phyloP scores from a whole-genome alignment of 768 basidiomycete genomes.

The Lactifluus piperatus region DNA sequence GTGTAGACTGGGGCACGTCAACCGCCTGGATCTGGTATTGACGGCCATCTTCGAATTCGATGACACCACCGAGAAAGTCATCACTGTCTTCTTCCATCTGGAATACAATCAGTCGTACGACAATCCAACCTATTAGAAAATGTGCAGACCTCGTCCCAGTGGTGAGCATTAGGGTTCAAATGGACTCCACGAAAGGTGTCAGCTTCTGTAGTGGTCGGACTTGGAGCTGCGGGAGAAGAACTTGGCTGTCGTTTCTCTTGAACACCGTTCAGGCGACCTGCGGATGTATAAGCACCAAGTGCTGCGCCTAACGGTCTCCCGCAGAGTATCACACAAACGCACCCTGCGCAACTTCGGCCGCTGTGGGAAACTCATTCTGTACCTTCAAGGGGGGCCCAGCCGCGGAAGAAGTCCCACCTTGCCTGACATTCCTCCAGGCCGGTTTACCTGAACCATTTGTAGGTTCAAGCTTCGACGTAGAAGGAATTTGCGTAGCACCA shows the following conservation, averaged over 20 bases:
- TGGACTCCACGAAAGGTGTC: conserved; percentile 94
- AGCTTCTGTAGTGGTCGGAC: conserved; percentile 70
- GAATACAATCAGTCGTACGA: conserved; percentile 15
- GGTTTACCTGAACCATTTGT: conserved; percentile 33
- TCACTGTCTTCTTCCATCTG: conserved; percentile 92
- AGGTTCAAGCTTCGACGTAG: conserved; percentile 25
- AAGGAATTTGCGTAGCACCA: conserved; percentile 26
- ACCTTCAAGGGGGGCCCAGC: conserved; percentile 36
- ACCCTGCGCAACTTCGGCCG: conserved; percentile 91
- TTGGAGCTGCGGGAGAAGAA: conserved; percentile 44
- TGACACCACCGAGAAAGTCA: conserved; percentile 78
- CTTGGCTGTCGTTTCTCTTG: conserved; percentile 35
- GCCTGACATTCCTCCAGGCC: conserved; percentile 64
- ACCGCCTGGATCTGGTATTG: conserved; percentile 74
- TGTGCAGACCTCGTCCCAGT: conserved; percentile 90
- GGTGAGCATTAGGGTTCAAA: conserved; percentile 86
- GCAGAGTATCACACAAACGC: conserved; percentile 23
- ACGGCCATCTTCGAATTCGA: conserved; percentile 93
- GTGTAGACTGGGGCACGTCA: conserved; percentile 25
- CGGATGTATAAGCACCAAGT: conserved; percentile 4
- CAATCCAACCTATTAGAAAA: neutral
- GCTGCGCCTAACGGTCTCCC: neutral
- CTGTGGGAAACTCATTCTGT: conserved; percentile 85
- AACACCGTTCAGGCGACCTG: conserved; percentile 21
- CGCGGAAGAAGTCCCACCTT: conserved; percentile 23